A percentile compares a stretch with the other conserved stretches of the same genome.
These are phyloP conservation scores for Grifola frondosa DNA, from an alignment of 1,284 basidiomycete species.

Conservation along the genomic window DNA sequence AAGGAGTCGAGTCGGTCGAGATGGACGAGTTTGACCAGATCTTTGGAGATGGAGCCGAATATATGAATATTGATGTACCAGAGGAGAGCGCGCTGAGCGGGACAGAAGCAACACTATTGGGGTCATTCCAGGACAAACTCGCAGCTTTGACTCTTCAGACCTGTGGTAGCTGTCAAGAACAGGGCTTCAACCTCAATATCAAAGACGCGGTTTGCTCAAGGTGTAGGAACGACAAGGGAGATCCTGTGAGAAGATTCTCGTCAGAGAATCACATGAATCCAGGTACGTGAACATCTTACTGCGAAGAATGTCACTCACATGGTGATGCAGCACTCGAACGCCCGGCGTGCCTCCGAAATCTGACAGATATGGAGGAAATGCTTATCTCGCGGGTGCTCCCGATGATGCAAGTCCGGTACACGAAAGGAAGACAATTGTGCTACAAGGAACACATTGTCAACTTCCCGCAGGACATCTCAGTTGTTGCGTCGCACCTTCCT, in stretches of 20 bases:
- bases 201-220: too few relatives aligned
- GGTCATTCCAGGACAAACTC: too few relatives aligned
- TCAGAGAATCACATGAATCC: neutral
- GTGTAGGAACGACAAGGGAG: too few relatives aligned
- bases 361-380: neutral
- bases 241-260: neutral
- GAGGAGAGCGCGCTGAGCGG: too few relatives aligned
- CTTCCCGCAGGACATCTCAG: neutral
- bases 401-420: slow-evolving; percentile 1
- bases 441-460: neutral
- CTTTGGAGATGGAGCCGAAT: too few relatives aligned
- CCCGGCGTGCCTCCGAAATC: neutral
- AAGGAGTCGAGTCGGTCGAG: too few relatives aligned
- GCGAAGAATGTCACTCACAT: neutral
- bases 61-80: too few relatives aligned
- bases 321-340: neutral
- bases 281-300: neutral
- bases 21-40: too few relatives aligned
- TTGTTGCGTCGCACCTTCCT: neutral
- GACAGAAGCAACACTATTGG: too few relatives aligned
- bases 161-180: too few relatives aligned
- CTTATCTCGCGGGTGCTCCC: neutral
- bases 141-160: too few relatives aligned
- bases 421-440: neutral
- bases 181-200: too few relatives aligned